Conservation (phyloP, 2,329 filamentous ascomycete species). For the Botrytis sinoallii region DNA sequence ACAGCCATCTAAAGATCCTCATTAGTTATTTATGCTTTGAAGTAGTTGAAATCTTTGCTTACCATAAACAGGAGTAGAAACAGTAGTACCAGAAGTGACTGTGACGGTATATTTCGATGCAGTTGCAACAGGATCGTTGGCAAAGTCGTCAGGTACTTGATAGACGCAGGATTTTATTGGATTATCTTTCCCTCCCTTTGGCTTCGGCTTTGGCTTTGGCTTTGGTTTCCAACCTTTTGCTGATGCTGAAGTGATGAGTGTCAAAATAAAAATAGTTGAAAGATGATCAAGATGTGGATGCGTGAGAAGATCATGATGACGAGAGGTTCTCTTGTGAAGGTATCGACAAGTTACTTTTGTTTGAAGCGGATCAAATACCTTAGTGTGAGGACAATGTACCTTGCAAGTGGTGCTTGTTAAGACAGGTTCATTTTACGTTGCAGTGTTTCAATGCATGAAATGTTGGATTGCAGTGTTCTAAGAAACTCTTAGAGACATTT, state of each 20-base stretch:
- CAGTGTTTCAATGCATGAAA: neutral
- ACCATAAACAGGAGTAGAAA: neutral
- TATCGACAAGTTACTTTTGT: neutral
- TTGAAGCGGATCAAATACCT: neutral
- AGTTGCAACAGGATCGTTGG: neutral
- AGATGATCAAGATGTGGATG: neutral
- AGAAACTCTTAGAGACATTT: neutral
- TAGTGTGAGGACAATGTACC: neutral
- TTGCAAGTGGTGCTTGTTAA: neutral
- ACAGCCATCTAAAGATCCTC: neutral
- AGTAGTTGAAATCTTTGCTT: neutral
- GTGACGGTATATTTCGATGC: neutral
- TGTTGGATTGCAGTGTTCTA: neutral
- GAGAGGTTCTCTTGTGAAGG: no score
- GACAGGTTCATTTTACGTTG: neutral
- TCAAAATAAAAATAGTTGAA: neutral
- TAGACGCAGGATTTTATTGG: neutral
- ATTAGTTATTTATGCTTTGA: neutral
- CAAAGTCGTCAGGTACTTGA: neutral
- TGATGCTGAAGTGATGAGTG: neutral
- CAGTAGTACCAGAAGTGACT: neutral
- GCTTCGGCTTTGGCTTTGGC: no score
- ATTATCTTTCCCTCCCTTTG: no score
- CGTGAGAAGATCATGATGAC: neutral
- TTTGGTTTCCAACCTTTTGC: neutral